Evolutionary conservation across 2,329 filamentous ascomycete species (phyloP), one percentile per base, ranked within the genome.

Genomic region (Diplodia corticola): DNA sequence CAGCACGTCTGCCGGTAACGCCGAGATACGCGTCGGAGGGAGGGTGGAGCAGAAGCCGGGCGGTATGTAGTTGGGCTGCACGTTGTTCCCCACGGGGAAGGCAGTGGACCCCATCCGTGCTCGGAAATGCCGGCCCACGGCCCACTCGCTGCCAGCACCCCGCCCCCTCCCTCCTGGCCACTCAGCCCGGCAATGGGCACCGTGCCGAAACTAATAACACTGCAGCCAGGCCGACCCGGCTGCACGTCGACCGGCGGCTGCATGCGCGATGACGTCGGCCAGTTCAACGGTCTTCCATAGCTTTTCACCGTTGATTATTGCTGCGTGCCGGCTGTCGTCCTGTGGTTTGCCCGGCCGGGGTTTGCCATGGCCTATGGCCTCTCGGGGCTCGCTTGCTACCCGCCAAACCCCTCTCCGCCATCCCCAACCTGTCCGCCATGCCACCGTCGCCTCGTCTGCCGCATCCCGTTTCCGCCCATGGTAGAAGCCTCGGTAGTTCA

Each of bases 81-180:
- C 40, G 40, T n/a, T n/a, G 17, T 44, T 7, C 57, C 26, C 57
- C 40, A 24, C 22, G 57, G 57, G 57, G 57, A 49, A 61, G 22
- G 26, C 17, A 13, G 24, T 12, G 7, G 9, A 17, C 55, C 55
- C 55, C 55, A 60, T 60, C 55, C 40, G 55, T 60, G 55, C 55
- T 61, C 57, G 57, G 57, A 49, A 35, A 26, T 49, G 28, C 55
- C 55, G 55, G 28, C 44, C 55, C 55, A 57, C 55, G 55, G 28
- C 44, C 55, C 55, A 57, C 5, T n/a, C 37, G 37, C 37, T 44
- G 37, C 37, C 37, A 28, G 26, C 51, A 44, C 3, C 40, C 17
- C 15, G 28, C 10, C 30, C 7, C 53, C 53, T 24, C 7, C 13
- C 20, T 33, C 30, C 30, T 33, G 30, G 9, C 10, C 17, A 44